These are phyloP conservation scores for Carex myosuroides DNA, from an alignment of 176 grass and related monocot genomes.

Conservation along the genomic window DNA sequence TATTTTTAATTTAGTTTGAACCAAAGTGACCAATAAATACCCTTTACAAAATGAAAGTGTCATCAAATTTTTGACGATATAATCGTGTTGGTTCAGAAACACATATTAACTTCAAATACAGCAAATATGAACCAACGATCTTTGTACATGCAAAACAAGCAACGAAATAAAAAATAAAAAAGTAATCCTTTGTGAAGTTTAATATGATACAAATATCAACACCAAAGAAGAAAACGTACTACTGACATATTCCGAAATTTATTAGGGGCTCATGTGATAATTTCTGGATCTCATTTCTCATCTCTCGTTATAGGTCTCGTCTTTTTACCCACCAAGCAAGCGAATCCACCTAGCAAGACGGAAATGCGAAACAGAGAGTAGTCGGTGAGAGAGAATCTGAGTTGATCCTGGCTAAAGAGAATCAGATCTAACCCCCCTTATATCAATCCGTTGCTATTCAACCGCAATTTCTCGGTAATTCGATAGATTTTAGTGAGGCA, in stretches of 20 bases:
- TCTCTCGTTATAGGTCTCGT: too few species aligned
- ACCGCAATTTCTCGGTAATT: neutral
- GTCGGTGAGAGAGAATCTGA: neutral
- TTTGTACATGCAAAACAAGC: too few species aligned
- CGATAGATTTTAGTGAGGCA: conserved; percentile 12
- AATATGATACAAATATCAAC: too few species aligned
- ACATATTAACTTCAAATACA: too few species aligned
- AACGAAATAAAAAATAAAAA: too few species aligned
- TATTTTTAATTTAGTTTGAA: too few species aligned
- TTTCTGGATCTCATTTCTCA: neutral
- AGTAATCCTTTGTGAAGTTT: too few species aligned
- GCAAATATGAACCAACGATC: too few species aligned
- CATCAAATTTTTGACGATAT: too few species aligned
- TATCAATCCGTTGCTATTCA: neutral
- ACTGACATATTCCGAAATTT: neutral
- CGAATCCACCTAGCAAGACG: neutral
- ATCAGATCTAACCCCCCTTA: neutral
- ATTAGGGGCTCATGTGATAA: neutral
- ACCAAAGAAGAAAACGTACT: neutral
- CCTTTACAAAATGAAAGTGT: too few species aligned
- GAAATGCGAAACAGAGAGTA: neutral
- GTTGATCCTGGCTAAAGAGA: neutral
- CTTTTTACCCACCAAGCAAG: neutral
- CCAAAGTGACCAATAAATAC: too few species aligned
- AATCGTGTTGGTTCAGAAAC: too few species aligned